A percentile compares a stretch with the other conserved stretches of the same genome.
phyloP scores from a whole-genome alignment of 495 filamentous ascomycete genomes.

The Xylaria intraflava region DNA sequence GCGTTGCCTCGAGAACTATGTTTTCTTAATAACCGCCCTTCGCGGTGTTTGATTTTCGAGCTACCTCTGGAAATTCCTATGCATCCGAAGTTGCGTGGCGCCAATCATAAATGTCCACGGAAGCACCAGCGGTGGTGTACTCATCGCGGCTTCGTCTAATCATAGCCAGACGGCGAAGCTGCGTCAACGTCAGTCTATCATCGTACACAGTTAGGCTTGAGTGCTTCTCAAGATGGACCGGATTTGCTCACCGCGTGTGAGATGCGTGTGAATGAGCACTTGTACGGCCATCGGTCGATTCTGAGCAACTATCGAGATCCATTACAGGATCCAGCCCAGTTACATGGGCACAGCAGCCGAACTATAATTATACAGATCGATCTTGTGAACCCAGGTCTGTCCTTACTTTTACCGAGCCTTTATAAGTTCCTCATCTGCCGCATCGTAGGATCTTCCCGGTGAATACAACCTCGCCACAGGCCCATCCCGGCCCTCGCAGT shows the following conservation, averaged over 20 bases:
- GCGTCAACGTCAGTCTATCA: neutral
- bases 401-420: neutral
- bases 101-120: neutral
- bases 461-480: neutral
- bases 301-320: neutral
- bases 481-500: neutral
- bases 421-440: neutral
- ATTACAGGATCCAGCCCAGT: neutral
- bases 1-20: neutral
- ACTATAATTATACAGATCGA: neutral
- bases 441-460: too few relatives aligned
- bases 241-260: neutral
- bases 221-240: neutral
- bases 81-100: constrained; percentile 4
- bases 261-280: neutral
- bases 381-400: neutral
- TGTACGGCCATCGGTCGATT: neutral
- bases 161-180: too few relatives aligned
- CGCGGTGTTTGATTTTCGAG: neutral
- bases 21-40: neutral
- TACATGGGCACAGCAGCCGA: neutral
- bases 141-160: neutral
- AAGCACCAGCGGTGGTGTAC: neutral
- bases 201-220: neutral
- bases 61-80: neutral